These are phyloP conservation scores for Pseudoturritis turrita DNA, from an alignment of 345 rosid species.

Conservation along the genomic window DNA sequence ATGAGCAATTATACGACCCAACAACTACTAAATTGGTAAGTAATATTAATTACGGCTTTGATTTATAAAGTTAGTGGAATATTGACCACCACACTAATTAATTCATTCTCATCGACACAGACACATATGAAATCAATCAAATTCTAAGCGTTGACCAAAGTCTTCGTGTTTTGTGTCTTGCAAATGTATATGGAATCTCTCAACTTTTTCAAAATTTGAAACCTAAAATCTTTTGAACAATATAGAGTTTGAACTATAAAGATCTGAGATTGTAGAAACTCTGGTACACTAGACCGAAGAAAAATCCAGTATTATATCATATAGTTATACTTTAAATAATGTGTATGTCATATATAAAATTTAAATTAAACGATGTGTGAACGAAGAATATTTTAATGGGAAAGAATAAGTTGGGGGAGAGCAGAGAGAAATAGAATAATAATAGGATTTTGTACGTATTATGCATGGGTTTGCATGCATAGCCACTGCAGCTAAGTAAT, in stretches of 20 bases:
- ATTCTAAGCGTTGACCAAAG: conserved; percentile 8
- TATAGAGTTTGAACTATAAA: conserved; percentile 7
- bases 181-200: background rate
- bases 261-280: conserved; percentile 9
- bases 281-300: background rate
- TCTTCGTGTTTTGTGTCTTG: background rate
- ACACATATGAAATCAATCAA: background rate
- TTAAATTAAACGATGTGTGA: conserved; percentile 9
- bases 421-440: conserved; percentile 16
- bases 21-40: conserved; percentile 10
- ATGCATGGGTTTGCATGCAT: conserved; percentile 41
- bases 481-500: conserved; percentile 30
- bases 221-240: background rate
- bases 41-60: background rate
- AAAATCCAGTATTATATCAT: background rate
- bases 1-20: conserved; percentile 24
- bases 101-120: background rate
- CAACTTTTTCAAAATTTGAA: background rate
- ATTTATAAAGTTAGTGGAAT: conserved; percentile 9
- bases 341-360: background rate
- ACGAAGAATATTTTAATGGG: conserved; percentile 4
- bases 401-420: conserved; percentile 21
- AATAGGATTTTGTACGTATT: conserved; percentile 31
- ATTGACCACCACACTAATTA: conserved; percentile 14
- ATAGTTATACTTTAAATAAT: background rate